These are phyloP conservation scores for Millerozyma acaciae DNA, from an alignment of 805 yeast species.

Conservation along the genomic window DNA sequence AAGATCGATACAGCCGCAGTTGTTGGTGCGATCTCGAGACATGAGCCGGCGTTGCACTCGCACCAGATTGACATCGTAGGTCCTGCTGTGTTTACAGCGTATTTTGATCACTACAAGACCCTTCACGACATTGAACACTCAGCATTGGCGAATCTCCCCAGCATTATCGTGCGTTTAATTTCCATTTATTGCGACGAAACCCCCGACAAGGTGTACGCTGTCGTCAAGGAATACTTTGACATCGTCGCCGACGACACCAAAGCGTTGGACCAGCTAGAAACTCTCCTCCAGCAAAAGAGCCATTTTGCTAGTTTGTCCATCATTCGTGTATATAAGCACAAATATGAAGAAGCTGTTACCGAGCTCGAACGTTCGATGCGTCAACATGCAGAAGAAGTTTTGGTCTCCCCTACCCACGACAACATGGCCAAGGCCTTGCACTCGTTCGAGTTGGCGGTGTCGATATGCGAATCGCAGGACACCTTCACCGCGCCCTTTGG, in stretches of 20 bases:
- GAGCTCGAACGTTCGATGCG: slow-evolving; percentile 19
- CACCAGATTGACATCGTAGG: slow-evolving; percentile 29
- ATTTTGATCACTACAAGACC: no score
- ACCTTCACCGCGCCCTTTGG: slow-evolving; percentile 7
- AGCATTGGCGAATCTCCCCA: no score
- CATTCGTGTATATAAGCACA: slow-evolving; percentile 18
- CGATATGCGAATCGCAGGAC: slow-evolving; percentile 21
- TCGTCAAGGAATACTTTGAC: slow-evolving; percentile 10
- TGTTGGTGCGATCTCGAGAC: slow-evolving; percentile 31
- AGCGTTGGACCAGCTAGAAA: slow-evolving; percentile 6
- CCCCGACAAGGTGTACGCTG: slow-evolving; percentile 9
- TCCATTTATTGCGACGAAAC: slow-evolving; percentile 18
- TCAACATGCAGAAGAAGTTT: slow-evolving; percentile 13
- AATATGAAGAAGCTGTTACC: slow-evolving; percentile 28
- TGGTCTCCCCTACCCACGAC: slow-evolving; percentile 2
- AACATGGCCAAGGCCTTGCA: slow-evolving; percentile 24
- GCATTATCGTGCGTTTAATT: slow-evolving; percentile 19
- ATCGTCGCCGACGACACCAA: slow-evolving; percentile 6
- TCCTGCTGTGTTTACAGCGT: slow-evolving; percentile 5
- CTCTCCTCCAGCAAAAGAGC: slow-evolving; percentile 17
- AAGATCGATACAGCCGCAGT: slow-evolving; percentile 30
- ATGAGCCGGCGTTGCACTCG: slow-evolving; percentile 38
- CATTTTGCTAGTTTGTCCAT: slow-evolving; percentile 30
- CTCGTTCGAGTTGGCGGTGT: slow-evolving; percentile 29
- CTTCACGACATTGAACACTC: no score